Percentiles rank a stretch among this genome's conserved stretches.
Conservation (phyloP, 345 rosid genomes). For the Heritiera fomes region DNA sequence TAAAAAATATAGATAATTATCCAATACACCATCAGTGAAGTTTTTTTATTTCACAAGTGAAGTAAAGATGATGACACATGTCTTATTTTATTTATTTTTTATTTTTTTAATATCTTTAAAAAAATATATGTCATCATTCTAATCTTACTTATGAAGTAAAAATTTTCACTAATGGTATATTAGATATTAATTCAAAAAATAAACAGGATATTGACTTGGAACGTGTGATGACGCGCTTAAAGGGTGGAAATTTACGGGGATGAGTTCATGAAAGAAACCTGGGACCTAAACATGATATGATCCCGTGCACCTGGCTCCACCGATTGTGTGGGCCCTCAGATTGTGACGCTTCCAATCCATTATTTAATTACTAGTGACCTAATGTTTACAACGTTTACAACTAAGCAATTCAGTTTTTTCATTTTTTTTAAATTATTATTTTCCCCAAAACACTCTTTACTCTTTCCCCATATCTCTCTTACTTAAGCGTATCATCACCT, state of each 20-base stretch:
- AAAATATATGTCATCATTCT: too few relatives aligned
- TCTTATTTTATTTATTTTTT: too few relatives aligned
- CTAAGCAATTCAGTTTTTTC: neutral
- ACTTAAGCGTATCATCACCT: constrained; percentile 35
- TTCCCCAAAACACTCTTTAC: neutral
- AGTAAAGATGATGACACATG: too few relatives aligned
- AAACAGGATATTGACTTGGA: neutral
- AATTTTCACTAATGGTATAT: too few relatives aligned
- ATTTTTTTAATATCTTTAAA: too few relatives aligned
- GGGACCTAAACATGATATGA: constrained; percentile 36
- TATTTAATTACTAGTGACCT: neutral
- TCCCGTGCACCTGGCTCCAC: constrained; percentile 24
- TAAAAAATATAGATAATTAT: too few relatives aligned
- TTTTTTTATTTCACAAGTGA: too few relatives aligned
- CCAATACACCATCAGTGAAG: too few relatives aligned
- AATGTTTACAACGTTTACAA: neutral
- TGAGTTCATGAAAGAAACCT: constrained; percentile 31
- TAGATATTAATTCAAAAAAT: too few relatives aligned
- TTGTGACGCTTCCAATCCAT: neutral
- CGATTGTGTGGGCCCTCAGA: constrained; percentile 23
- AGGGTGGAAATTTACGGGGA: neutral
- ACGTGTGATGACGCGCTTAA: constrained; percentile 12
- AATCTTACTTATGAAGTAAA: too few relatives aligned
- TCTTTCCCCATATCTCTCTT: constrained; percentile 4
- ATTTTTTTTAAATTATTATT: neutral